Evolutionary conservation across 768 basidiomycete species (phyloP).

Genomic region (Hemileccinum rubropunctum): DNA sequence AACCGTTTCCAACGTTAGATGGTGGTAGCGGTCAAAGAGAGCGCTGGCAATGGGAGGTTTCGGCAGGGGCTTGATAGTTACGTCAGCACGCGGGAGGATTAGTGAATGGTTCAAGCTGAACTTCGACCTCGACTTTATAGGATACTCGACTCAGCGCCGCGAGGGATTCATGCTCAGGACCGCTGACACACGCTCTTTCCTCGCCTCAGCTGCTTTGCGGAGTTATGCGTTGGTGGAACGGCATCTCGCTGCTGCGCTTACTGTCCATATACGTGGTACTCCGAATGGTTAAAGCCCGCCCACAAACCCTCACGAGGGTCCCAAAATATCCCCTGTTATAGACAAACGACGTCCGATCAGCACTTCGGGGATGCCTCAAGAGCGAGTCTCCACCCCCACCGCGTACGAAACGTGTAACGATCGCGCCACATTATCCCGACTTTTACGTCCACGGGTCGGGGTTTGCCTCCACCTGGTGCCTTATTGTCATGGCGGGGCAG

Average conservation of each 20-base stretch:
- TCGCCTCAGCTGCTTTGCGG: conserved; percentile 17
- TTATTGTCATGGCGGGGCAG: not conserved
- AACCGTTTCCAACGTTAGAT: not conserved
- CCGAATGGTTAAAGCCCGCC: not conserved
- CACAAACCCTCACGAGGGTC: not conserved
- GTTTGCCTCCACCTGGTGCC: not conserved
- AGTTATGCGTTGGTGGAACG: conserved; percentile 3
- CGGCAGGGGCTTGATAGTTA: conserved; percentile 8
- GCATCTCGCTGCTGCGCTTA: not conserved
- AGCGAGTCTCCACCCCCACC: conserved; percentile 9
- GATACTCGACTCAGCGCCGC: not conserved
- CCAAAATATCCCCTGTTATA: not conserved
- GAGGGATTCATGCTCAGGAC: not conserved
- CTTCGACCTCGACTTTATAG: conserved; percentile 11
- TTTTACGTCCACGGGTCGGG: conserved; percentile 2
- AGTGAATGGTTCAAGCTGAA: not conserved
- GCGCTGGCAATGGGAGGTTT: not conserved
- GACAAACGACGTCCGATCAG: not conserved
- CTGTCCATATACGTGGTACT: not conserved
- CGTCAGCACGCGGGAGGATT: conserved; percentile 11
- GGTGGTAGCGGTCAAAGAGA: conserved; percentile 4
- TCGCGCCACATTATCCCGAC: not conserved
- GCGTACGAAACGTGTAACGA: conserved; percentile 1
- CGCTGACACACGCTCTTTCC: conserved; percentile 10
- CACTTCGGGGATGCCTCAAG: not conserved